These are phyloP conservation scores for Bruguiera parviflora DNA, from an alignment of 345 rosid species.

Conservation along the genomic window DNA sequence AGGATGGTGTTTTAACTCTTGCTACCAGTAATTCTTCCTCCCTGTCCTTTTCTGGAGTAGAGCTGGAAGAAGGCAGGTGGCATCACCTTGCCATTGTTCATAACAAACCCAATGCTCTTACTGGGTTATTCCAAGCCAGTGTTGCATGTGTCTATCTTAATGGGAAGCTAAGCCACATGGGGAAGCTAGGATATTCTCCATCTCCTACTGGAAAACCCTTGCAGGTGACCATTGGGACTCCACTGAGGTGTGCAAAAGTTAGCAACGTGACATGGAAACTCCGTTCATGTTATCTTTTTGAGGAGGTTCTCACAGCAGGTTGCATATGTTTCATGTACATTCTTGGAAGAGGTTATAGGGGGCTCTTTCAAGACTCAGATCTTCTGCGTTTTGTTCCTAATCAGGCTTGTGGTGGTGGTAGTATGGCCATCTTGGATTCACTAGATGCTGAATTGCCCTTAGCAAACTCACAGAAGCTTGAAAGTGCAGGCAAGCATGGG, in stretches of 20 bases:
- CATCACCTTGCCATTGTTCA: constrained; percentile 99
- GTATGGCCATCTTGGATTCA: constrained; percentile 95
- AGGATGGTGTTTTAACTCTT: constrained; percentile 90
- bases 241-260: constrained; percentile 69
- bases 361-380: constrained; percentile 93
- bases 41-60: constrained; percentile 91
- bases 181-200: constrained; percentile 96
- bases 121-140: constrained; percentile 99
- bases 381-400: constrained; percentile 93
- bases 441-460: constrained; percentile 74
- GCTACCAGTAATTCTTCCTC: constrained; percentile 90
- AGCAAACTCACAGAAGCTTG: constrained; percentile 62
- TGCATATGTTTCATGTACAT: constrained; percentile 95
- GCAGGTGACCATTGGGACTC: constrained; percentile 95
- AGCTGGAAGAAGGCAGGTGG: constrained; percentile 94
- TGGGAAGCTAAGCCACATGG: constrained; percentile 96
- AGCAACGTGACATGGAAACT: constrained; percentile 86
- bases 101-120: constrained; percentile 99
- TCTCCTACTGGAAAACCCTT: constrained; percentile 93
- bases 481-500: constrained; percentile 62
- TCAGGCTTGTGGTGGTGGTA: constrained; percentile 99
- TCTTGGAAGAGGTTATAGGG: constrained; percentile 97
- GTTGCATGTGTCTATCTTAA: constrained; percentile 92
- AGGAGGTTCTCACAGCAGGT: constrained; percentile 97
- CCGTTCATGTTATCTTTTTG: constrained; percentile 95